A percentile compares a stretch with the other conserved stretches of the same genome.
Evolutionary conservation across 2,329 filamentous ascomycete species (phyloP).

Genomic region (Aphanoascus verrucosus): DNA sequence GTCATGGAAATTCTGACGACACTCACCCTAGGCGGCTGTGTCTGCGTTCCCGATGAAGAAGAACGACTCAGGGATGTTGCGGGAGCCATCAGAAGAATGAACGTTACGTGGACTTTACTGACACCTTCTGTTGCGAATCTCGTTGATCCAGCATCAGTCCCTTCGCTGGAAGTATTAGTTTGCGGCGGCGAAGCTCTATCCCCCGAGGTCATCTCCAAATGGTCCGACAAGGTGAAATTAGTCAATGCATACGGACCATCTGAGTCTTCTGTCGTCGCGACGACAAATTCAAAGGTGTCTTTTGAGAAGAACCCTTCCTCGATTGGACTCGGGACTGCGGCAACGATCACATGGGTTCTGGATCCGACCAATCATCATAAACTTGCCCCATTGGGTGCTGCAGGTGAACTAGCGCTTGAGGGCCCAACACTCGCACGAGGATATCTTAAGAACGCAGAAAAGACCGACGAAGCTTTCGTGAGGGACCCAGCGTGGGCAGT

Average conservation of each 20-base stretch:
- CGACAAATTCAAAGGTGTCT: constrained; percentile 10
- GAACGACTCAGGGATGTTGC: constrained; percentile 63
- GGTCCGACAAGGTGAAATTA: constrained; percentile 53
- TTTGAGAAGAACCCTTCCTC: constrained; percentile 11
- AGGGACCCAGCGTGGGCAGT: constrained; percentile 12
- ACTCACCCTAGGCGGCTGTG: constrained; percentile 64
- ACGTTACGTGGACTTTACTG: constrained; percentile 68
- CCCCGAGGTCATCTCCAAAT: constrained; percentile 55
- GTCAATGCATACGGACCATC: constrained; percentile 76
- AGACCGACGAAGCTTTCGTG: constrained; percentile 14
- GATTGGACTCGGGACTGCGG: constrained; percentile 10
- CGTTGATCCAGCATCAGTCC: constrained; percentile 56
- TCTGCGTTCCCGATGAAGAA: constrained; percentile 66
- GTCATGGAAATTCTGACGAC: constrained; percentile 85
- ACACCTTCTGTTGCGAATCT: constrained; percentile 75
- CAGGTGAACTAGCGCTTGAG: constrained; percentile 14
- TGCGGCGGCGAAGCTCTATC: constrained; percentile 74
- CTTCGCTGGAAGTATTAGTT: constrained; percentile 61
- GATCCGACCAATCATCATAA: constrained; percentile 13
- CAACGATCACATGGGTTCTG: constrained; percentile 13
- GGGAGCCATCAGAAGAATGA: constrained; percentile 49
- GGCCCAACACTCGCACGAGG: constrained; percentile 13
- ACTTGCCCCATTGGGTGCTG: constrained; percentile 12
- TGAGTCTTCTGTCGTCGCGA: constrained; percentile 37
- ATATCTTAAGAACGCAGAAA: constrained; percentile 13